Conservation (phyloP, 2,329 filamentous ascomycete species). For the Xylariaceae sp. region DNA sequence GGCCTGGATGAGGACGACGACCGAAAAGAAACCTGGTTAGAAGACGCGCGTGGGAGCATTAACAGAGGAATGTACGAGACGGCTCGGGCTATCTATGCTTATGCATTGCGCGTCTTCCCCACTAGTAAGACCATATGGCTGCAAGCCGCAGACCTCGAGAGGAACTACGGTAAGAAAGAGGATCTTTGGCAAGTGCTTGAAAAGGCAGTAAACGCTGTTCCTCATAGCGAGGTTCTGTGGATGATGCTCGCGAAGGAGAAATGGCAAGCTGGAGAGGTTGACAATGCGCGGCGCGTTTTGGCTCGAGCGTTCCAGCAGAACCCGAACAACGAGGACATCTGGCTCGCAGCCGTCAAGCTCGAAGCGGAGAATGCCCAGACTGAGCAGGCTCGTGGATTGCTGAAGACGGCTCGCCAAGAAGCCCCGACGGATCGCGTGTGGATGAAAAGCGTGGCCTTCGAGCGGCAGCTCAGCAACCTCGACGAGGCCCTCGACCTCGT, state of each 20-base stretch:
- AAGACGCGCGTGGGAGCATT: constrained; percentile 86
- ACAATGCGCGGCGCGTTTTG: constrained; percentile 85
- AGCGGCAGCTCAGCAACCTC: constrained; percentile 80
- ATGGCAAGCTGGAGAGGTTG: constrained; percentile 85
- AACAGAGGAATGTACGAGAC: constrained; percentile 85
- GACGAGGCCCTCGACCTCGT: constrained; percentile 87
- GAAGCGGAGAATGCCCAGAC: constrained; percentile 88
- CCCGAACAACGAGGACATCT: constrained; percentile 96
- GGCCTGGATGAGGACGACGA: constrained; percentile 95
- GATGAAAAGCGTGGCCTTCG: constrained; percentile 95
- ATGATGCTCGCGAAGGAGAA: constrained; percentile 96
- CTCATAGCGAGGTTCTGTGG: constrained; percentile 90
- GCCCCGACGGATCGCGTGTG: constrained; percentile 95
- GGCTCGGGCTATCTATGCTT: constrained; percentile 90
- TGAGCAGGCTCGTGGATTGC: constrained; percentile 80
- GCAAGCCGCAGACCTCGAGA: constrained; percentile 88
- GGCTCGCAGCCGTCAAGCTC: constrained; percentile 93
- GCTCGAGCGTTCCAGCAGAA: constrained; percentile 93
- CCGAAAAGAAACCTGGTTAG: constrained; percentile 93
- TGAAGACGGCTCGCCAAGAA: constrained; percentile 83
- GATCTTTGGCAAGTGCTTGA: constrained; percentile 85
- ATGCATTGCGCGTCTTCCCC: constrained; percentile 86
- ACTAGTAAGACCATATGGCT: constrained; percentile 90
- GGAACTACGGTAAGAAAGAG: constrained; percentile 84
- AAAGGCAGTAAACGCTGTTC: constrained; percentile 92